Base-by-base conservation (phyloP, 768 basidiomycete species). In the Pulveroboletus sp. region DNA sequence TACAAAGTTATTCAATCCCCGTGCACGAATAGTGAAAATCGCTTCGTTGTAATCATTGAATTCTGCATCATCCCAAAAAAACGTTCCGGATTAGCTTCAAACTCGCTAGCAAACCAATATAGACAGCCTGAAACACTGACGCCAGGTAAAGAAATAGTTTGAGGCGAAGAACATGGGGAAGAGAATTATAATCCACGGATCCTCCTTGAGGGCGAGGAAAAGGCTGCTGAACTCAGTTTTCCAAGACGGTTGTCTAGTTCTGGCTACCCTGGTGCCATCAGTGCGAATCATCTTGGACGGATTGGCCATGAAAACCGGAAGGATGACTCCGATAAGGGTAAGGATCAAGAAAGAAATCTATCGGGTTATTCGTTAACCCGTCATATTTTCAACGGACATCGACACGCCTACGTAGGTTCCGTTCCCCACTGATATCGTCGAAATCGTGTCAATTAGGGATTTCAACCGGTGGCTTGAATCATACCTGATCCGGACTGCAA, bases 81-180 rank as follows among this genome's bases (percentile, higher is more conserved):
- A 35, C 10, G n/a, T 19, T 4, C 19, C 42, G 32, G 19, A 40
- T 47, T 13, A 45, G 45, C 31, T n/a, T 32, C 24, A 32, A 32
- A 53, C 48, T 12, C 37, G 37, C 10, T 17, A n/a, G 10, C 31
- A 20, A 37, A 14, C 6, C 2, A 11, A 11, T 37, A 17, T 0
- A 29, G 14, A 42, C 0, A 25, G 23, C 16, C 0, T 35, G 13
- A 25, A 50, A 32, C 16, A 72, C 84, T 60, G 49, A 87, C 87
- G 86, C 86, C 86, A 90, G 11, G 88, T 81, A 60, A 87, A 89
- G 70, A 90, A 90, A 80, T 85, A 90, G 64, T 90, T 90, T 44
- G 82, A 85, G 6, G 85, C 80, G 47, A 89, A 78, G 68, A 91
- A 90, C 84, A 91, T 86, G 27, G 90, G 90, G 72, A 92, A 87